These are phyloP conservation scores for Backusella westeae DNA, from an alignment of 192 early-diverging fungal genomes.

Conservation along the genomic window DNA sequence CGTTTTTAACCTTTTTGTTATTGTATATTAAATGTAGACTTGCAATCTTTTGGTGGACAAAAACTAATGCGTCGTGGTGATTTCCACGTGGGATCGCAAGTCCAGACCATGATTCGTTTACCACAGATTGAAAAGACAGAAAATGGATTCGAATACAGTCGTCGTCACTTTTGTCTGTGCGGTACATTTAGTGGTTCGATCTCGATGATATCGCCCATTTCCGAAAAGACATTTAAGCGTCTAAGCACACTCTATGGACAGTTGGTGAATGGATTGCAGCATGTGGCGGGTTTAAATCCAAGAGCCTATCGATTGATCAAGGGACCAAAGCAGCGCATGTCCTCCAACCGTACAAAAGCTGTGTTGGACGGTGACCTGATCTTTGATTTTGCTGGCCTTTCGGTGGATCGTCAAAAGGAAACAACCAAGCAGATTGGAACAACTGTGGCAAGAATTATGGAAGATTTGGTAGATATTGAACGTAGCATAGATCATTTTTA, in stretches of 20 bases:
- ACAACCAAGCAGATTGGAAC: constrained; percentile 90
- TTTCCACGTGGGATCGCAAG: constrained; percentile 77
- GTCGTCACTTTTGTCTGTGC: constrained; percentile 44
- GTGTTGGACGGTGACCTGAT: constrained; percentile 89
- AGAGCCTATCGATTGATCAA: constrained; percentile 64
- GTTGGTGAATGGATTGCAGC: constrained; percentile 78
- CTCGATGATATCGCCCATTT: constrained; percentile 66
- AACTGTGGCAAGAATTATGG: constrained; percentile 75
- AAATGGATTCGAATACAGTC: constrained; percentile 27
- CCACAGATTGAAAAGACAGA: constrained; percentile 41
- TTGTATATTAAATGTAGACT: constrained; percentile 45
- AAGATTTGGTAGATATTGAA: constrained; percentile 71
- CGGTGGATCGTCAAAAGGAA: constrained; percentile 73
- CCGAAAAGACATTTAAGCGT: constrained; percentile 93
- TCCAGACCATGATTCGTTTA: constrained; percentile 67
- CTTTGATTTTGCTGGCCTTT: constrained; percentile 65
- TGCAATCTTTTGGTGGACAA: constrained; percentile 85
- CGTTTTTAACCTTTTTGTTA: not conserved
- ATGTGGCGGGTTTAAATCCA: constrained; percentile 89
- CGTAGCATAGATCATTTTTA: constrained; percentile 73
- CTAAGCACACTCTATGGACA: constrained; percentile 81
- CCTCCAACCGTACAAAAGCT: constrained; percentile 69
- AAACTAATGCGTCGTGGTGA: constrained; percentile 90
- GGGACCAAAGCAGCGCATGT: constrained; percentile 61
- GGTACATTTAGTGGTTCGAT: constrained; percentile 70